Conservation (phyloP, 208 protist genomes). For the Endotrypanum monterogeii region DNA sequence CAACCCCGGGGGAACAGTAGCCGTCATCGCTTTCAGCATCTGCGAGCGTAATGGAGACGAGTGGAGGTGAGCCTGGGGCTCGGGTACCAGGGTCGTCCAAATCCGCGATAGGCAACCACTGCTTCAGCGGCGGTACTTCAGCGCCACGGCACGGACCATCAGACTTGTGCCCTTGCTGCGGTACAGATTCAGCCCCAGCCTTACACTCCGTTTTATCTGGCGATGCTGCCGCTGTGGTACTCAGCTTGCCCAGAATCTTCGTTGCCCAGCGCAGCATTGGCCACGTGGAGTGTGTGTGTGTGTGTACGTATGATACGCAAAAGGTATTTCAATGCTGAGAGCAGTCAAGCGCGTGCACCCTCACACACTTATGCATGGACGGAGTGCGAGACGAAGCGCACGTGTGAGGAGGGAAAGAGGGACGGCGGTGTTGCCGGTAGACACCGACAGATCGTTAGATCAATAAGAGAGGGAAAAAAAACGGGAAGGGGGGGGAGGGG, state of each 20-base stretch:
- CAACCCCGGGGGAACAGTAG: slow-evolving; percentile 9
- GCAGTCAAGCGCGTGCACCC: too few species aligned
- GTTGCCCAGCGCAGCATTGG: slow-evolving; percentile 7
- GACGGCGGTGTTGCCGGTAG: too few species aligned
- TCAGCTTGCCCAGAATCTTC: neutral
- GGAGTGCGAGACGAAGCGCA: too few species aligned
- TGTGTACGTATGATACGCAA: too few species aligned
- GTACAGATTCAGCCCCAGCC: too few species aligned
- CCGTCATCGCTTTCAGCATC: neutral
- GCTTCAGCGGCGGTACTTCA: slow-evolving; percentile 17
- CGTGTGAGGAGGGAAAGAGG: too few species aligned
- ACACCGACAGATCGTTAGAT: too few species aligned
- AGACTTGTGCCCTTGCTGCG: neutral
- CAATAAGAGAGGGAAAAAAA: too few species aligned
- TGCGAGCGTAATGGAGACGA: neutral
- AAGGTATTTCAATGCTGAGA: too few species aligned
- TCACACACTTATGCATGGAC: too few species aligned
- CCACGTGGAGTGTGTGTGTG: neutral
- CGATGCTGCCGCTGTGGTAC: neutral
- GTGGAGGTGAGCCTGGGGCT: neutral
- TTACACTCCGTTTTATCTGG: neutral
- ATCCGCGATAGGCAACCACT: neutral
- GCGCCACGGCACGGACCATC: neutral
- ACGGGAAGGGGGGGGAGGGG: too few species aligned
- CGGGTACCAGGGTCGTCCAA: neutral